Evolutionary conservation across 768 basidiomycete genomes (phyloP).

Genomic region (Amanita muscaria): DNA sequence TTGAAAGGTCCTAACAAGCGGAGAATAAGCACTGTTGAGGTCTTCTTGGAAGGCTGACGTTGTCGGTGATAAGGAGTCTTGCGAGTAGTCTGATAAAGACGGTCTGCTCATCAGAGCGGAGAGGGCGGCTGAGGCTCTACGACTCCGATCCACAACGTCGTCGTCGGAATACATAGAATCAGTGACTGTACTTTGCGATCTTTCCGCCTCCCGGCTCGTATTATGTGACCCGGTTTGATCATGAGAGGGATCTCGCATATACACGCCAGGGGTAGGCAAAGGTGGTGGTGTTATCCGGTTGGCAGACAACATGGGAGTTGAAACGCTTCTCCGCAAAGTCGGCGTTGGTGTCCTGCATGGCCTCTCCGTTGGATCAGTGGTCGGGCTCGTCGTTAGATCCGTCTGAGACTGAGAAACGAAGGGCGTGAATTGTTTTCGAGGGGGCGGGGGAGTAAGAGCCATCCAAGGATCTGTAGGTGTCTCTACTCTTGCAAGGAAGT

Average conservation of each 20-base stretch:
- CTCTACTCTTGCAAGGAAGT: slow-evolving; percentile 49
- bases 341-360: slow-evolving; percentile 1
- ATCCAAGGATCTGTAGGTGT: slow-evolving; percentile 53
- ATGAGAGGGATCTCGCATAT: slow-evolving; percentile 20
- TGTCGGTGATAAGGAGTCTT: slow-evolving; percentile 54
- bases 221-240: slow-evolving; percentile 24
- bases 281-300: slow-evolving; percentile 39
- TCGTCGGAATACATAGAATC: slow-evolving; percentile 33
- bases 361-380: slow-evolving; percentile 1
- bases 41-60: slow-evolving; percentile 75
- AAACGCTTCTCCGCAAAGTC: slow-evolving; percentile 38
- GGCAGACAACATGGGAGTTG: slow-evolving; percentile 41
- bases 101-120: slow-evolving; percentile 42
- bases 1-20: slow-evolving; percentile 19
- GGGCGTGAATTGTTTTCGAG: slow-evolving; percentile 38
- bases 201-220: slow-evolving; percentile 14
- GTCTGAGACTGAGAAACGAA: slow-evolving; percentile 53
- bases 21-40: slow-evolving; percentile 23
- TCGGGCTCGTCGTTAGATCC: slow-evolving; percentile 25
- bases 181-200: slow-evolving; percentile 15
- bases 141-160: slow-evolving; percentile 20
- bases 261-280: slow-evolving; percentile 19
- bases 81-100: slow-evolving; percentile 61
- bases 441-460: slow-evolving; percentile 61
- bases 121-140: slow-evolving; percentile 40